phyloP scores from a whole-genome alignment of 345 rosid genomes.

The Eucalyptus curtisii region DNA sequence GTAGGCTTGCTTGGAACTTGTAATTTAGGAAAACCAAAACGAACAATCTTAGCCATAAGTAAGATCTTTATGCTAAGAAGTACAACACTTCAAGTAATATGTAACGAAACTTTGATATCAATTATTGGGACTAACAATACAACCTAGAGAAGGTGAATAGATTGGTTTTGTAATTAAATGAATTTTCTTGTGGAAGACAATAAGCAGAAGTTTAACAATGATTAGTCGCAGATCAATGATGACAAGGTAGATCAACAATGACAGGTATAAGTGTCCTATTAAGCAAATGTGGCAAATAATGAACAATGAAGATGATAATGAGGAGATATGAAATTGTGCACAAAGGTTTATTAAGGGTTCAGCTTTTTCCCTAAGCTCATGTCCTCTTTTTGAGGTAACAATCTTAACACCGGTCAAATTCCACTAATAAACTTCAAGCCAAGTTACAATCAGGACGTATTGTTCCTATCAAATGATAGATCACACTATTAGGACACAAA shows the following conservation, averaged over 20 bases:
- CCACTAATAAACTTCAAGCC: background rate
- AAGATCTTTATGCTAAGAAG: background rate
- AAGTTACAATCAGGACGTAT: background rate
- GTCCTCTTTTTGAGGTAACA: background rate
- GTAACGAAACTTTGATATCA: background rate
- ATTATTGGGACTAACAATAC: background rate
- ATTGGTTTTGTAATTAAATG: background rate
- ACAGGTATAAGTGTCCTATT: background rate
- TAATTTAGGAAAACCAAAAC: background rate
- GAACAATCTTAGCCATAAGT: background rate
- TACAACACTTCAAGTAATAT: background rate
- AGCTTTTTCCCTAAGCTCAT: background rate
- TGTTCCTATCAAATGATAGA: background rate
- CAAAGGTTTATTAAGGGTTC: background rate
- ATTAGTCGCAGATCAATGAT: background rate
- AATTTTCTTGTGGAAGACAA: background rate
- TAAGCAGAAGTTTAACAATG: background rate
- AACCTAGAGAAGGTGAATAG: background rate
- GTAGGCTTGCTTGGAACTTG: background rate
- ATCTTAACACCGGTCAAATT: background rate
- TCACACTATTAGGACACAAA: background rate
- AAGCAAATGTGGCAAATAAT: background rate
- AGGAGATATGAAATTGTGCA: background rate
- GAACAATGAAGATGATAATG: background rate
- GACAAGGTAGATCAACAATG: background rate